These are phyloP conservation scores for Lepidium sativum DNA, from an alignment of 345 rosid genomes.

Conservation along the genomic window DNA sequence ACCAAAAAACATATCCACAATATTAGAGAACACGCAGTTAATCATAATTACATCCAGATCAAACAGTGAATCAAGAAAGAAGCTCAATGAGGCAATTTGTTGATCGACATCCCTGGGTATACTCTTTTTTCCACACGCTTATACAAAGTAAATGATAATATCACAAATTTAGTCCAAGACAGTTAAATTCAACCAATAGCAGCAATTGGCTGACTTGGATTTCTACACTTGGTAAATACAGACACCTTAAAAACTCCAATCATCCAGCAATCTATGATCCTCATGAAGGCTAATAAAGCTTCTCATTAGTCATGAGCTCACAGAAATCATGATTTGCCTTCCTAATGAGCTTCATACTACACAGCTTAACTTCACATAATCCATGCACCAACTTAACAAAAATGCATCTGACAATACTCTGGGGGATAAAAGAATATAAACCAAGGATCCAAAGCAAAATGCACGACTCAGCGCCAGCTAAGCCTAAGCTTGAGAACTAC, in stretches of 20 bases:
- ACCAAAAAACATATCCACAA: constrained; percentile 21
- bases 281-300: not conserved
- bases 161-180: not conserved
- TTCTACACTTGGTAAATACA: not conserved
- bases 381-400: not conserved
- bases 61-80: not conserved
- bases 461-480: not conserved
- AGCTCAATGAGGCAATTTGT: not conserved
- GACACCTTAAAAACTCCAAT: not conserved
- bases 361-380: not conserved
- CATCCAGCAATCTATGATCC: not conserved
- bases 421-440: not conserved
- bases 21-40: not conserved
- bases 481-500: not conserved
- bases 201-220: not conserved
- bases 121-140: not conserved
- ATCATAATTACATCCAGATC: not conserved
- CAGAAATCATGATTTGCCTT: not conserved
- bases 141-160: not conserved
- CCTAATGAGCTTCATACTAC: not conserved
- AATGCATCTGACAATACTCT: not conserved
- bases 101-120: not conserved
- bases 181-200: not conserved
- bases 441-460: not conserved
- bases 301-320: not conserved